Conservation (phyloP, 78 protist genomes). For the Chrysochromulina tobinii region DNA sequence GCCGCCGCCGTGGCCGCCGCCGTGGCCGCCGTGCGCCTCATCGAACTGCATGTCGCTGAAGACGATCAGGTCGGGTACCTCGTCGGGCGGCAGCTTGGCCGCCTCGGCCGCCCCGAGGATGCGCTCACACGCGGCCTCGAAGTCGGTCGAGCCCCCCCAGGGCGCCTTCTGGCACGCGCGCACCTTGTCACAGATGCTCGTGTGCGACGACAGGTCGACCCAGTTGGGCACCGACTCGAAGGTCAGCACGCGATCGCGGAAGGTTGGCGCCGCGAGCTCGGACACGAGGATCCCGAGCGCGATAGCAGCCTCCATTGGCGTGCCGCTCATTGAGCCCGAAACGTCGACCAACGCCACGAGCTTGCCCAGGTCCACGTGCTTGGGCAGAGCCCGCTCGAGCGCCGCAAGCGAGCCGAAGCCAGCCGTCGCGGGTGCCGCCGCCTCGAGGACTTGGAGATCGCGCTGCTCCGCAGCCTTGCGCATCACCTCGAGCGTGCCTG, state of each 20-base stretch:
- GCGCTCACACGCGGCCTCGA: not conserved
- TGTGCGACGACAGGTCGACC: not conserved
- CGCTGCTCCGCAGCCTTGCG: not conserved
- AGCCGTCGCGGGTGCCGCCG: too few relatives aligned
- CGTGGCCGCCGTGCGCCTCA: not conserved
- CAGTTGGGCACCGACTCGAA: not conserved
- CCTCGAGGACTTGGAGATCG: not conserved
- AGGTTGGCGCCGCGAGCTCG: not conserved
- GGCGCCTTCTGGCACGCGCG: not conserved
- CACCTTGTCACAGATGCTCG: not conserved
- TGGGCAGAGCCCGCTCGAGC: not conserved
- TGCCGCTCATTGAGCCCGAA: not conserved
- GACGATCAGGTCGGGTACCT: not conserved
- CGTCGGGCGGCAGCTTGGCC: not conserved
- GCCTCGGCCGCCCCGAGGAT: not conserved
- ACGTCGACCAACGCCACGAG: not conserved
- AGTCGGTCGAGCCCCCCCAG: not conserved
- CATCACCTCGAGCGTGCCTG: not conserved
- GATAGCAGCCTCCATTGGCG: not conserved
- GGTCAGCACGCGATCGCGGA: not conserved
- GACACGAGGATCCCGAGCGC: not conserved
- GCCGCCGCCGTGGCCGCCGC: too few relatives aligned
- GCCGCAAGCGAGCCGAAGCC: not conserved
- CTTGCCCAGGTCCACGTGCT: not conserved
- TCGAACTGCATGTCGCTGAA: not conserved